phyloP scores from a whole-genome alignment of 2,329 filamentous ascomycete genomes.

The Phyllachora maydis region DNA sequence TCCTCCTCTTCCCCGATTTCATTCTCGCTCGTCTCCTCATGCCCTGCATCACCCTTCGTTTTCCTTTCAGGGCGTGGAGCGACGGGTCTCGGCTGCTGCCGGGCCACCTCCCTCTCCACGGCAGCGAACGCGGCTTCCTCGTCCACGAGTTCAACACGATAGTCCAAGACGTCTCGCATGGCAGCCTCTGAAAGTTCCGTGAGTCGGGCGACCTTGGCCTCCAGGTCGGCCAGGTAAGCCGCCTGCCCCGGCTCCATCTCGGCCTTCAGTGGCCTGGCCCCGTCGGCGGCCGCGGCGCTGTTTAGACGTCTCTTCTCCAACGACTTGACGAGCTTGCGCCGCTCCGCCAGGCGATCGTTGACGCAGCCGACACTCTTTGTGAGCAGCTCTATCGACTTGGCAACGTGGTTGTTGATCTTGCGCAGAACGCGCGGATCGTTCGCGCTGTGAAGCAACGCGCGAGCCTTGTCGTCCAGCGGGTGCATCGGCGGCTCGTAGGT shows the following conservation, averaged over 20 bases:
- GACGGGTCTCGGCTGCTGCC: no score
- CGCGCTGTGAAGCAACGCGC: no score
- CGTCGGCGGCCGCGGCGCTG: no score
- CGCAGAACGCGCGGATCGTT: no score
- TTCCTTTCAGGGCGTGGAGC: no score
- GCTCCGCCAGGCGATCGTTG: slow-evolving; percentile 20
- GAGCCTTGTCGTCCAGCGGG: slow-evolving; percentile 22
- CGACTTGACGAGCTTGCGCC: slow-evolving; percentile 9
- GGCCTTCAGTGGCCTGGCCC: slow-evolving; percentile 13
- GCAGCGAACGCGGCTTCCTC: slow-evolving; percentile 17
- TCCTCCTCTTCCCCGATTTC: slow-evolving; percentile 9
- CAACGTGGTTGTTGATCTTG: slow-evolving; percentile 24
- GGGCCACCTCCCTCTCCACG: slow-evolving; percentile 12
- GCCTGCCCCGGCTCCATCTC: slow-evolving; percentile 16
- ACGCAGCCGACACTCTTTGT: slow-evolving; percentile 23
- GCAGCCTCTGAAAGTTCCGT: slow-evolving; percentile 26
- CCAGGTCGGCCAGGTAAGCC: no score
- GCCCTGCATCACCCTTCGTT: slow-evolving; percentile 4
- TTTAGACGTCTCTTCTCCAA: no score
- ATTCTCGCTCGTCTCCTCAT: slow-evolving; percentile 6
- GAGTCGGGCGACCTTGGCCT: no score
- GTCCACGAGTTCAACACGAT: slow-evolving; percentile 26
- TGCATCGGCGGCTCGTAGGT: slow-evolving; percentile 26
- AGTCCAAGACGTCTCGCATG: slow-evolving; percentile 26
- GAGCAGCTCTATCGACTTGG: slow-evolving; percentile 20